These are phyloP conservation scores for Penicillium roqueforti DNA, from an alignment of 495 filamentous ascomycete genomes.

Conservation along the genomic window DNA sequence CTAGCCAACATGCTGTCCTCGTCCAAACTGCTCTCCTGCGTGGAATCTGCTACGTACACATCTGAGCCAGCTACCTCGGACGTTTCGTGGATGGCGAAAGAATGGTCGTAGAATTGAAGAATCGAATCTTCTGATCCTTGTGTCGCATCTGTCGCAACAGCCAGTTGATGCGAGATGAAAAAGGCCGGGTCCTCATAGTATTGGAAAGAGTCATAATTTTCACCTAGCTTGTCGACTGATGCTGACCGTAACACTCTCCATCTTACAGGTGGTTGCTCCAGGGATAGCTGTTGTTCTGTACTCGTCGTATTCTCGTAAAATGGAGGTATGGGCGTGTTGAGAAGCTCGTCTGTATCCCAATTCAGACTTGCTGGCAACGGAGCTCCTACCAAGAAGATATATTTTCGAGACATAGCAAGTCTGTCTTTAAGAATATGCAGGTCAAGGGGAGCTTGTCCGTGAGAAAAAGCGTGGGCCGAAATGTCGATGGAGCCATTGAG, in stretches of 20 bases:
- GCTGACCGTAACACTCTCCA: constrained; percentile 37
- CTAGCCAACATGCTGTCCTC: constrained; percentile 21
- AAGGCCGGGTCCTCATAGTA: constrained; percentile 40
- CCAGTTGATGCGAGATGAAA: constrained; percentile 44
- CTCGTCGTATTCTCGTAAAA: constrained; percentile 33
- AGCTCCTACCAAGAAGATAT: constrained; percentile 60
- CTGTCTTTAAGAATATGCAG: background rate
- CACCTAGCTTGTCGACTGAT: constrained; percentile 3
- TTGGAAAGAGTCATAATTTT: constrained; percentile 11
- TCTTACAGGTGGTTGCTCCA: constrained; percentile 29
- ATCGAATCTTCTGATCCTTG: constrained; percentile 29
- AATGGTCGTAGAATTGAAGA: constrained; percentile 69
- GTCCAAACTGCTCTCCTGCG: constrained; percentile 24
- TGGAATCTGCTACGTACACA: constrained; percentile 18
- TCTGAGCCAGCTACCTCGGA: constrained; percentile 28
- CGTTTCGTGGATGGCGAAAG: constrained; percentile 58
- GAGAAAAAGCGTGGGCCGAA: background rate
- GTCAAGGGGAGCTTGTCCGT: background rate
- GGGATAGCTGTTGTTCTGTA: constrained; percentile 3
- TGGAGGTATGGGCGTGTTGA: constrained; percentile 44
- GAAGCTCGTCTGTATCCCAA: constrained; percentile 52
- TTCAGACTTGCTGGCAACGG: constrained; percentile 50
- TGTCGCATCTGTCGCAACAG: constrained; percentile 11
- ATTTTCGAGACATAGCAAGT: constrained; percentile 41
- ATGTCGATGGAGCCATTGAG: background rate